phyloP scores from a whole-genome alignment of 164 flowering plant species.

The Berberis thunbergii region DNA sequence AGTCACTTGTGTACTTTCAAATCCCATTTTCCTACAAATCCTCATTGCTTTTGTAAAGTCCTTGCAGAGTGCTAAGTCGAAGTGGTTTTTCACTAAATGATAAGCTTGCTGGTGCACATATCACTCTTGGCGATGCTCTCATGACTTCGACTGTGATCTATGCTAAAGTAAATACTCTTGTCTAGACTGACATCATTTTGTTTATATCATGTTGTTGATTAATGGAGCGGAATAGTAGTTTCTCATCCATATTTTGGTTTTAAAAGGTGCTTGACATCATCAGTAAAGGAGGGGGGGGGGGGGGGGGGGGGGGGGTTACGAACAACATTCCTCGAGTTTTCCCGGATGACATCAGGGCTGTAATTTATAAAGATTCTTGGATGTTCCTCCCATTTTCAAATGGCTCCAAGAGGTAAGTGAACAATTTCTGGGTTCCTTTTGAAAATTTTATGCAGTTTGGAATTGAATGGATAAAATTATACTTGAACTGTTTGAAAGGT shows the following conservation, averaged over 20 bases:
- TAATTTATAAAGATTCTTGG: slow-evolving; percentile 27
- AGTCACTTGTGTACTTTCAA: neutral
- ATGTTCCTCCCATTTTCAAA: slow-evolving; percentile 65
- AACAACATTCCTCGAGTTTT: slow-evolving; percentile 22
- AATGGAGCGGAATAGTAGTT: neutral
- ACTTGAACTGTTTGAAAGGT: neutral
- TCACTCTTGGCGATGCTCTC: slow-evolving; percentile 71
- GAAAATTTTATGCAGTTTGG: neutral
- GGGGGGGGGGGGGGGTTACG: slow-evolving; percentile 94
- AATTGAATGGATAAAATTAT: neutral
- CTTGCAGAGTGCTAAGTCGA: slow-evolving; percentile 47
- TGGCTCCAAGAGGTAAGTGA: slow-evolving; percentile 88
- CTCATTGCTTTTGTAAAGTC: neutral
- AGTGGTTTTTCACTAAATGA: slow-evolving; percentile 71
- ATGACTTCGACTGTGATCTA: slow-evolving; percentile 93
- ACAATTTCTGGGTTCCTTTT: neutral
- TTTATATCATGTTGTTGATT: neutral
- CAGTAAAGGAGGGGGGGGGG: slow-evolving; percentile 84
- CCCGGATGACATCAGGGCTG: too few species aligned
- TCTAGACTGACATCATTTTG: neutral
- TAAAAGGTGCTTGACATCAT: slow-evolving; percentile 73
- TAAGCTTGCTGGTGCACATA: slow-evolving; percentile 53
- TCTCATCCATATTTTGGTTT: neutral
- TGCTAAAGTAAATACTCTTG: slow-evolving; percentile 48
- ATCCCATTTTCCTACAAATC: neutral